Percentiles rank a stretch among this genome's conserved stretches.
These are phyloP conservation scores for Naganishia friedmannii DNA, from an alignment of 768 basidiomycete genomes.

Conservation along the genomic window DNA sequence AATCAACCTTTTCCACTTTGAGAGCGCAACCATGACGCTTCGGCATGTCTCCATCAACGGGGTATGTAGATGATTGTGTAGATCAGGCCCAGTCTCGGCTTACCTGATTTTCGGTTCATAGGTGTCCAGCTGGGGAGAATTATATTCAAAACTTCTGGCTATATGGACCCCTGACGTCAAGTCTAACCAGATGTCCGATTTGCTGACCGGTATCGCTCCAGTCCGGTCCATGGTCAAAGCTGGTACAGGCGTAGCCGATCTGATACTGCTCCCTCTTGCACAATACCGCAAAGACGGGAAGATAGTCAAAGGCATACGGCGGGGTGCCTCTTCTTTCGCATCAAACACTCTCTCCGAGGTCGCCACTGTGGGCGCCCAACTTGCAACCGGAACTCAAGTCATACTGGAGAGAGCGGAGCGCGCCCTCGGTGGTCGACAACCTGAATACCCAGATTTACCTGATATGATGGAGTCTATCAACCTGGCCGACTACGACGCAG, in stretches of 20 bases:
- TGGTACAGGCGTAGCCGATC: slow-evolving; percentile 92
- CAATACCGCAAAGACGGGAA: slow-evolving; percentile 97
- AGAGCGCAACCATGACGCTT: slow-evolving; percentile 95
- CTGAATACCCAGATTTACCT: slow-evolving; percentile 13
- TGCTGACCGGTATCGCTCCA: slow-evolving; percentile 92
- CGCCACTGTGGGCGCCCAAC: slow-evolving; percentile 83
- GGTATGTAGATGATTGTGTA: slow-evolving; percentile 58
- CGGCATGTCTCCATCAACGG: slow-evolving; percentile 87
- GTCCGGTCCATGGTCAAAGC: slow-evolving; percentile 96
- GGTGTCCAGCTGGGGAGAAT: slow-evolving; percentile 87
- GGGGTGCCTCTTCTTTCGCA: slow-evolving; percentile 87
- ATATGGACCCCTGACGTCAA: slow-evolving; percentile 99
- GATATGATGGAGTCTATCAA: slow-evolving; percentile 26
- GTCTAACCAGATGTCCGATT: slow-evolving; percentile 93
- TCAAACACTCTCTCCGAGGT: slow-evolving; percentile 93
- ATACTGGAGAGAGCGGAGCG: slow-evolving; percentile 92
- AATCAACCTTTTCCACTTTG: slow-evolving; percentile 99
- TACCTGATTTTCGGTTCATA: slow-evolving; percentile 48
- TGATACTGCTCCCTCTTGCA: slow-evolving; percentile 89
- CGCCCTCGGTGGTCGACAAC: slow-evolving; percentile 65
- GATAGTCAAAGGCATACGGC: slow-evolving; percentile 85
- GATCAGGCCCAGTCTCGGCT: background rate
- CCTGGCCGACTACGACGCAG: slow-evolving; percentile 34
- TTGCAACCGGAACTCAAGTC: slow-evolving; percentile 96
- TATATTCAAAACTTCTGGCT: slow-evolving; percentile 91